Conservation (phyloP, 2,329 filamentous ascomycete species). For the Hirsutella thompsonii region DNA sequence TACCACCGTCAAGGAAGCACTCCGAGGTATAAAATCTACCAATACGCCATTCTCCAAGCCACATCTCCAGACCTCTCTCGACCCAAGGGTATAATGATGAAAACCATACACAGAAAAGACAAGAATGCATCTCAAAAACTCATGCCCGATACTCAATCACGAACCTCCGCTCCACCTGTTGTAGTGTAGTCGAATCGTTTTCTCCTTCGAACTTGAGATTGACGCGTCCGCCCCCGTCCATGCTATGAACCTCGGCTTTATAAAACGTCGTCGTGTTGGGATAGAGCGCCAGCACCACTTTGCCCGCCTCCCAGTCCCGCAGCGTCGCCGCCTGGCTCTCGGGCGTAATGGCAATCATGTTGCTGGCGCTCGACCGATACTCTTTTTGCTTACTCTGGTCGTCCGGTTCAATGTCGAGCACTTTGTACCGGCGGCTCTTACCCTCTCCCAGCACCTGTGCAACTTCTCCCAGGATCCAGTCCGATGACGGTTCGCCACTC, state of each 20-base stretch:
- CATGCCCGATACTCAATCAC: constrained; percentile 56
- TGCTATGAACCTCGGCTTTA: constrained; percentile 67
- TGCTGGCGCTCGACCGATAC: constrained; percentile 60
- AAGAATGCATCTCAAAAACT: not conserved
- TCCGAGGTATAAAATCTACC: no score
- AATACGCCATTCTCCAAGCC: no score
- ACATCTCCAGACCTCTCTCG: no score
- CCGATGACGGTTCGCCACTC: constrained; percentile 32
- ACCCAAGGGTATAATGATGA: not conserved
- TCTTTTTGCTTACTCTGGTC: constrained; percentile 52
- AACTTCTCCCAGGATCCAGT: constrained; percentile 69
- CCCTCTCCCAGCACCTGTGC: constrained; percentile 63
- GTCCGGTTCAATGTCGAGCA: constrained; percentile 69
- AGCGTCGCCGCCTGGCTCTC: constrained; percentile 34
- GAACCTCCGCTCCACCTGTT: constrained; percentile 62
- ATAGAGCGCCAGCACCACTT: constrained; percentile 65
- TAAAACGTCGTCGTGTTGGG: constrained; percentile 80
- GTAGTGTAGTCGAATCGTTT: constrained; percentile 59
- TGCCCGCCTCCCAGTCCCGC: constrained; percentile 51
- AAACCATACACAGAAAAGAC: not conserved
- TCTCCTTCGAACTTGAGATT: constrained; percentile 69
- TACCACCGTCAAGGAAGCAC: no score
- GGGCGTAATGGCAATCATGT: constrained; percentile 64
- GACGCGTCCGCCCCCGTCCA: constrained; percentile 41
- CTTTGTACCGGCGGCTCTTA: constrained; percentile 66